Evolutionary conservation across 768 basidiomycete genomes (phyloP).

Genomic region (Suillus cothurnatus): DNA sequence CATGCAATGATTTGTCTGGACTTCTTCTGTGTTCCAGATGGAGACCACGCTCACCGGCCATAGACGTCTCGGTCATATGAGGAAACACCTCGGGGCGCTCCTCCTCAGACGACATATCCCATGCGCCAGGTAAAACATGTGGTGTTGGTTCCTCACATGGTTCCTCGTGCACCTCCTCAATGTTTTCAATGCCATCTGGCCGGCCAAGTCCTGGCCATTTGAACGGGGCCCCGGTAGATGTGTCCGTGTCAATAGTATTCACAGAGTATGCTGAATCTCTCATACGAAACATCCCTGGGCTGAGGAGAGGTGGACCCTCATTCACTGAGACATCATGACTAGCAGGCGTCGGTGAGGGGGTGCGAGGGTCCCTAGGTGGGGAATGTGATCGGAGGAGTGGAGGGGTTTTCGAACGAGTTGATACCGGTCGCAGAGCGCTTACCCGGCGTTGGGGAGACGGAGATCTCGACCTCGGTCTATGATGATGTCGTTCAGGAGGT

Average conservation of each 20-base stretch:
- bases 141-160: conserved; percentile 27
- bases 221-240: conserved; percentile 54
- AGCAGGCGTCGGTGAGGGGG: conserved; percentile 22
- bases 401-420: conserved; percentile 42
- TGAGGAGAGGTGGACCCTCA: conserved; percentile 45
- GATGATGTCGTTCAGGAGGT: conserved; percentile 19
- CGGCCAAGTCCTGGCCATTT: conserved; percentile 59
- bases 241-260: conserved; percentile 43
- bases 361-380: conserved; percentile 26
- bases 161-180: conserved; percentile 36
- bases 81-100: conserved; percentile 38
- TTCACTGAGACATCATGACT: conserved; percentile 20
- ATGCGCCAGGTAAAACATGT: conserved; percentile 50
- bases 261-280: conserved; percentile 67
- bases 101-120: conserved; percentile 56
- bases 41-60: conserved; percentile 28
- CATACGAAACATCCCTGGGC: conserved; percentile 53
- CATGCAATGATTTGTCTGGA: conserved; percentile 44
- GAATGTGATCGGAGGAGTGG: conserved; percentile 38
- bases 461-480: conserved; percentile 22
- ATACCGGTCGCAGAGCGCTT: conserved; percentile 35
- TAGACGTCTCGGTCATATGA: conserved; percentile 22
- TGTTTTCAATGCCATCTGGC: conserved; percentile 40
- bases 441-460: conserved; percentile 26
- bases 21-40: conserved; percentile 28